Base-by-base conservation (phyloP, 441 rosid species). In the Manihot esculenta region DNA sequence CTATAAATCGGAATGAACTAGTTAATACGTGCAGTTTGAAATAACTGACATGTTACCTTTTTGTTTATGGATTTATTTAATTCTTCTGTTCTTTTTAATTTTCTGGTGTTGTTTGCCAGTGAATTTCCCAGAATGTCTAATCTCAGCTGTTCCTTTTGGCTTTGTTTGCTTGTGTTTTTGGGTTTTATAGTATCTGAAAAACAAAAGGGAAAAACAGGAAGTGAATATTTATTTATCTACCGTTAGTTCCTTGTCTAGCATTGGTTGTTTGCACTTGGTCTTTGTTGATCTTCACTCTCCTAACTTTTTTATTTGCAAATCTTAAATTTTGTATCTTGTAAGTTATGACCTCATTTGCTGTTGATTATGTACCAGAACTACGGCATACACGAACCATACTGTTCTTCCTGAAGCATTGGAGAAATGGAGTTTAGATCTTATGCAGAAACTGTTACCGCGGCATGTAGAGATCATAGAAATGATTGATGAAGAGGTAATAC, bases 331-430 rank as follows among this genome's bases (percentile, higher is more conserved):
- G 4, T 30, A 30, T 30, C 2, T 30, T 30, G 35, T 4, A 30
- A 35, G 4, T 6, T 6, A 2, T 35, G 44, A 38, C 42, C 18
- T 70, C 58, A 20, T 59, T 56, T 68, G 68, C 62, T 73, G 61
- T 51, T 49, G 35, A 56, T 70, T 73, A 15, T 69, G 64, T 74
- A 57, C 33, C 63, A 92, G 99, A 80, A 94, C 99, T 80, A 84
- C 87, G 79, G 99, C 98, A 51, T 94, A 94, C 82, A 94, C 99
- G 62, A 94, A 94, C 82, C 98, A 94, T 73, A 94, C 97, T 50
- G 96, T 94, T 71, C 81, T 94, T 68, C 99, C 99, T 8, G 99
- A 94, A 84, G 98, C 99, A 53, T 69, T 92, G 77, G 99, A 94
- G 88, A 94, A 94, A 82, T 94, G 99, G 99, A 94, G 98, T 78